Evolutionary conservation across 2,329 filamentous ascomycete species (phyloP).

Genomic region (Paraphoma sp.): DNA sequence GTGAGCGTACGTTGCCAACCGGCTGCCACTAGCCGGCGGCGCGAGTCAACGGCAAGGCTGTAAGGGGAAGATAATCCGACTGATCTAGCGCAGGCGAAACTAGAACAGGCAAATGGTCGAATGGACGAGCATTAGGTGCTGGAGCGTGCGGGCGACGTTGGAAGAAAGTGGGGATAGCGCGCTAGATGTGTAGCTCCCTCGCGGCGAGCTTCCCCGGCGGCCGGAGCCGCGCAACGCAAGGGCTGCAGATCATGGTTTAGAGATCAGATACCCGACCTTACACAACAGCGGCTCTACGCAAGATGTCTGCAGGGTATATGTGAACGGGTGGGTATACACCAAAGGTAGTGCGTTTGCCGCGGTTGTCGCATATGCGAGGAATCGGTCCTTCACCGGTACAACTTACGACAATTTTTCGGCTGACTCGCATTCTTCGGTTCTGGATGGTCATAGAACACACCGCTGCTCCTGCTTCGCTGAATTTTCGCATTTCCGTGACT

Average conservation of each 20-base stretch:
- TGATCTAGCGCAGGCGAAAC: neutral
- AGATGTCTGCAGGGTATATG: too few species aligned
- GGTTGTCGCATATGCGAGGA: too few species aligned
- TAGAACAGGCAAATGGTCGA: neutral
- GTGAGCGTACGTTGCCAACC: neutral
- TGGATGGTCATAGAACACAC: too few species aligned
- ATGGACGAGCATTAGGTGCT: neutral
- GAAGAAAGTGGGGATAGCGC: neutral
- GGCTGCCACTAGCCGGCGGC: conserved; percentile 8
- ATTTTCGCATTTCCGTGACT: too few species aligned
- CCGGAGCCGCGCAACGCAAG: neutral
- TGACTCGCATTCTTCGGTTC: too few species aligned
- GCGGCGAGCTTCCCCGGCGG: neutral
- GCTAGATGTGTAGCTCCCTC: too few species aligned
- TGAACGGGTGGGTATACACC: too few species aligned
- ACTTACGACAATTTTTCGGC: too few species aligned
- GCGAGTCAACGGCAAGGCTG: neutral
- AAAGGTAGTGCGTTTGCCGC: too few species aligned
- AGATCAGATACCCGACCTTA: neutral
- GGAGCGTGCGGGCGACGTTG: neutral
- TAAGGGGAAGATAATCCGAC: conserved; percentile 1
- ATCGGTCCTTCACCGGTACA: too few species aligned
- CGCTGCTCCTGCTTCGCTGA: too few species aligned
- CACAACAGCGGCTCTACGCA: neutral
- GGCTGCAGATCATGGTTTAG: conserved; percentile 2